Evolutionary conservation across 305 asterid species (phyloP).

Genomic region (Solanum hybrid): DNA sequence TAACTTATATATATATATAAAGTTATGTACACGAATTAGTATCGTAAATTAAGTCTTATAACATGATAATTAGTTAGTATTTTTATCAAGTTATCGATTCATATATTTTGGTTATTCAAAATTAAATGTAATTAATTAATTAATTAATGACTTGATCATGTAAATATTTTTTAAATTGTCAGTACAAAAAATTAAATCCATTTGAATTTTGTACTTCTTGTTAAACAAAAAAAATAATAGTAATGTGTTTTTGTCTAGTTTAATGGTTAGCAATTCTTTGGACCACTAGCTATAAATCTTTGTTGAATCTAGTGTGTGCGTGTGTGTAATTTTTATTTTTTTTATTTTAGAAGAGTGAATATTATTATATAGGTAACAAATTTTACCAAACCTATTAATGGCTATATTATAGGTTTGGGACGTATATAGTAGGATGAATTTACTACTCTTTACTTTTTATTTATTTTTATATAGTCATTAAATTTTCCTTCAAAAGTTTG

Average conservation of each 20-base stretch:
- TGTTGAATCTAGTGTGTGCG: neutral
- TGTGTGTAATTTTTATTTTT: neutral
- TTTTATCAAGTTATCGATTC: neutral
- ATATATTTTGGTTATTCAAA: neutral
- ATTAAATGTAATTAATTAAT: neutral
- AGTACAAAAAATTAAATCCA: neutral
- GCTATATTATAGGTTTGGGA: neutral
- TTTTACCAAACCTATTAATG: neutral
- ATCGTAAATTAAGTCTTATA: neutral
- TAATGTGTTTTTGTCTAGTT: neutral
- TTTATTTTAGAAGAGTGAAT: neutral
- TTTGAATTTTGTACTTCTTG: neutral
- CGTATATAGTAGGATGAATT: neutral
- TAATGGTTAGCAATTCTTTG: neutral
- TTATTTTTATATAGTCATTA: neutral
- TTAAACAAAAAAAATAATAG: neutral
- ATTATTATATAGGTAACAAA: neutral
- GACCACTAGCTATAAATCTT: neutral
- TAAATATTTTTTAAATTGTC: neutral
- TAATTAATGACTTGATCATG: neutral
- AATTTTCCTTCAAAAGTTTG: neutral
- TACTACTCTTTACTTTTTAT: neutral
- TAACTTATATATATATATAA: neutral
- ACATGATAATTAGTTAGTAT: neutral
- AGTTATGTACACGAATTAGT: neutral